Evolutionary conservation across 1,284 basidiomycete genomes (phyloP).

Genomic region (Porodaedalea pini): DNA sequence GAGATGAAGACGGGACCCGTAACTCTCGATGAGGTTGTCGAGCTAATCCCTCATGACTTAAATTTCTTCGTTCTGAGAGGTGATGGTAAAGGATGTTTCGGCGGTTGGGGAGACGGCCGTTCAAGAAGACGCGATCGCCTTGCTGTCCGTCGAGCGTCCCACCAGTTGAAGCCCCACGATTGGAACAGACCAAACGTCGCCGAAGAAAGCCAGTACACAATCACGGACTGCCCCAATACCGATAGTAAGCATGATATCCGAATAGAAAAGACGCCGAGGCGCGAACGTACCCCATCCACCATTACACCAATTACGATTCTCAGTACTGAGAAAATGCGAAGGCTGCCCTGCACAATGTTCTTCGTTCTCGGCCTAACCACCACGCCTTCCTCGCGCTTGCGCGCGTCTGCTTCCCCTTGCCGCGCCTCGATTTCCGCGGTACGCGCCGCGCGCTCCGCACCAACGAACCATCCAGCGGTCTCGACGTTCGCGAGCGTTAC

Average conservation of each 20-base stretch:
- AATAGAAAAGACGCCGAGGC: no score
- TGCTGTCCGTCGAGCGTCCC: slow-evolving; percentile 46
- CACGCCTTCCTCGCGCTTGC: slow-evolving; percentile 36
- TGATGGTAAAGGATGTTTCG: slow-evolving; percentile 14
- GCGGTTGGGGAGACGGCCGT: background rate
- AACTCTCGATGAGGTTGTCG: no score
- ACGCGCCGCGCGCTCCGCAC: slow-evolving; percentile 39
- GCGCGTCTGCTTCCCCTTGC: slow-evolving; percentile 43
- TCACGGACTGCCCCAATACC: slow-evolving; percentile 59
- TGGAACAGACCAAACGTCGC: slow-evolving; percentile 77
- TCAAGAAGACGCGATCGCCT: slow-evolving; percentile 19
- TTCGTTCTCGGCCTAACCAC: slow-evolving; percentile 39
- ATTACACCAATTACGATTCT: slow-evolving; percentile 76
- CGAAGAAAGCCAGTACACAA: slow-evolving; percentile 83
- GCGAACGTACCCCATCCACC: slow-evolving; percentile 69
- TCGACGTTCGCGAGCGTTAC: slow-evolving; percentile 77
- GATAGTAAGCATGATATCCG: no score
- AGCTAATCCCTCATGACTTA: no score
- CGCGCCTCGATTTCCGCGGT: slow-evolving; percentile 38
- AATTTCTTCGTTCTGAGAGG: background rate
- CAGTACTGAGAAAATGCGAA: slow-evolving; percentile 62
- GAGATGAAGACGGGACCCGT: no score
- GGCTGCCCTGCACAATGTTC: slow-evolving; percentile 55
- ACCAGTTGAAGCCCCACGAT: slow-evolving; percentile 71
- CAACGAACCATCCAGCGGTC: slow-evolving; percentile 65